Evolutionary conservation across 768 basidiomycete species (phyloP).

Genomic region (Leucosporidium scottii): DNA sequence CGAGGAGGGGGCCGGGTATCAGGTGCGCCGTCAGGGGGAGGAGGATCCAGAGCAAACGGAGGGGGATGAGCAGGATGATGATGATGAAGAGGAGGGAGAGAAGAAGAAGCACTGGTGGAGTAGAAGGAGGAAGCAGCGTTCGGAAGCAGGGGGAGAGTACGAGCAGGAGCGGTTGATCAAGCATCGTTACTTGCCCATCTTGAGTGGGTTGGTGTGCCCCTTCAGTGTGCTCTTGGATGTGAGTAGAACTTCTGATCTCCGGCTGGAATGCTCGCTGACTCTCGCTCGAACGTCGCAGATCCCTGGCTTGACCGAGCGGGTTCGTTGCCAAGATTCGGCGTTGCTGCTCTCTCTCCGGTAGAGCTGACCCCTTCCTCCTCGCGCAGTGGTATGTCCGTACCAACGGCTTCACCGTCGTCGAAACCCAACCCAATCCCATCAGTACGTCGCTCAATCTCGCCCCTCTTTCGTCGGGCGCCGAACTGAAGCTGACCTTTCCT

Average conservation of each 20-base stretch:
- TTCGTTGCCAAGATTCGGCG: neutral
- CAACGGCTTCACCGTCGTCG: neutral
- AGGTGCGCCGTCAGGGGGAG: too few relatives aligned
- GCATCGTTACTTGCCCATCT: neutral
- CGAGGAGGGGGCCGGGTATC: too few relatives aligned
- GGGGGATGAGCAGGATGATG: too few relatives aligned
- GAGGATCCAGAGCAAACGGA: too few relatives aligned
- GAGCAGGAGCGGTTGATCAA: neutral
- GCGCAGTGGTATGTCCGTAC: constrained; percentile 16
- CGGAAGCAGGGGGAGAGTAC: neutral
- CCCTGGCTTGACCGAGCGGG: constrained; percentile 8
- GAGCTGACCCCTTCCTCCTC: neutral
- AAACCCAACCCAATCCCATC: constrained; percentile 38
- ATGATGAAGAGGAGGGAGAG: too few relatives aligned
- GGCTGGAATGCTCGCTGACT: neutral
- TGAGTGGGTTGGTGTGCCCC: neutral
- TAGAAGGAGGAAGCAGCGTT: too few relatives aligned
- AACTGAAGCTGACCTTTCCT: too few relatives aligned
- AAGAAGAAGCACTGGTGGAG: too few relatives aligned
- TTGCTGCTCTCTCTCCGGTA: neutral
- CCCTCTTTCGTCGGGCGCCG: too few relatives aligned
- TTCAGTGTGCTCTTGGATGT: constrained; percentile 6
- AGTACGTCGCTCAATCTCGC: constrained; percentile 46
- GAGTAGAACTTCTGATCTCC: neutral
- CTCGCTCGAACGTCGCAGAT: neutral